Conservation (phyloP, 371 early-diverging fungal species). For the Syncephalastrum sp. region DNA sequence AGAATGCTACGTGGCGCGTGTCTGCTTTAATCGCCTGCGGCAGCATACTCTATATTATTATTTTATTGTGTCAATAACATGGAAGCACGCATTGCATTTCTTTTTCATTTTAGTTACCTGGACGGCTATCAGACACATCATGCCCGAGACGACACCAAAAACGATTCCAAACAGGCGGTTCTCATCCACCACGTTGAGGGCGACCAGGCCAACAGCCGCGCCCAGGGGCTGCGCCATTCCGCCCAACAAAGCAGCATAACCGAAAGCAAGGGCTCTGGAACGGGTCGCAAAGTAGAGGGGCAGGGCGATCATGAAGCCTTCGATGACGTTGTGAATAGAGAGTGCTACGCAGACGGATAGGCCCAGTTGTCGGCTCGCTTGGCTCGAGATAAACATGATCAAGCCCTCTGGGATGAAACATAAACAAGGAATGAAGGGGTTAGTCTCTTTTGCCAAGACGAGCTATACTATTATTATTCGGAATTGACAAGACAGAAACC, state of each 20-base stretch:
- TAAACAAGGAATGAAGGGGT: no score
- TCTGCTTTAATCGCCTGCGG: conserved; percentile 59
- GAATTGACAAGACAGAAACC: no score
- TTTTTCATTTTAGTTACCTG: conserved; percentile 25
- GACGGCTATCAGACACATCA: conserved; percentile 69
- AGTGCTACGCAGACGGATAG: conserved; percentile 73
- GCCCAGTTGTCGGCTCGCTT: conserved; percentile 65
- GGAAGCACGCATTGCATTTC: conserved; percentile 4
- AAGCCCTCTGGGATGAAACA: conserved; percentile 59
- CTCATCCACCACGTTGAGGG: conserved; percentile 37
- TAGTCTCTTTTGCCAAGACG: no score
- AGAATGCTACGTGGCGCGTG: conserved; percentile 42
- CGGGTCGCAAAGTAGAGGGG: conserved; percentile 70
- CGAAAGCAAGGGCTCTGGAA: conserved; percentile 60
- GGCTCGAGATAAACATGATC: conserved; percentile 71
- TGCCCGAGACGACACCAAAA: conserved; percentile 63
- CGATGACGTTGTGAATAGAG: conserved; percentile 78
- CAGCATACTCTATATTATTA: conserved; percentile 36
- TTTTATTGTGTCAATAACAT: neutral
- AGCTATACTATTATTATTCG: no score
- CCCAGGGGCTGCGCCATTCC: conserved; percentile 69
- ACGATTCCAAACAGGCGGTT: conserved; percentile 53
- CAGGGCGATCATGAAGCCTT: conserved; percentile 77
- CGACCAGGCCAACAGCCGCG: conserved; percentile 53
- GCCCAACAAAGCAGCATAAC: conserved; percentile 64